These are phyloP conservation scores for Acanthamoeba quina DNA, from an alignment of 208 protist species.

Conservation along the genomic window DNA sequence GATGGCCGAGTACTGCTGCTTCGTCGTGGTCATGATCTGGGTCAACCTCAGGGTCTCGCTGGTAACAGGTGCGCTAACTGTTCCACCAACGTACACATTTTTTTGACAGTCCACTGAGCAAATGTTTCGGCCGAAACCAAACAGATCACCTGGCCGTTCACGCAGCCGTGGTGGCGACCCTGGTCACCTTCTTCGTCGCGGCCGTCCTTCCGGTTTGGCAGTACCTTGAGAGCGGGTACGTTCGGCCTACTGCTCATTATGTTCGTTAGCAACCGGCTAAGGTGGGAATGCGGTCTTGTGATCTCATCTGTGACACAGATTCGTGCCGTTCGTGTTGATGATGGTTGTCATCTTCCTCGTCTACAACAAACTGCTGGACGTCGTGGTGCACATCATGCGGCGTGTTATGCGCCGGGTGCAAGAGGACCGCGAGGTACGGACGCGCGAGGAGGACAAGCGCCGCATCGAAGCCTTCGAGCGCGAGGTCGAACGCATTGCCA, in stretches of 20 bases:
- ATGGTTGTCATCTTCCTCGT: constrained; percentile 71
- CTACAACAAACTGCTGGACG: constrained; percentile 27
- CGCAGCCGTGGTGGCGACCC: background rate
- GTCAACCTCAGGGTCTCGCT: constrained; percentile 70
- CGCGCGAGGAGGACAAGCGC: constrained; percentile 2
- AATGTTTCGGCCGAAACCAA: background rate
- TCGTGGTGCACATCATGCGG: background rate
- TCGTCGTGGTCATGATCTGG: constrained; percentile 75
- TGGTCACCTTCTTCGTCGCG: constrained; percentile 43
- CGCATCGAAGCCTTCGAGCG: background rate
- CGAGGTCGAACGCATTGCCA: background rate
- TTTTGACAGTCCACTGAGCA: background rate
- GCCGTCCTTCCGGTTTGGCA: constrained; percentile 39
- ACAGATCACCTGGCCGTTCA: constrained; percentile 54
- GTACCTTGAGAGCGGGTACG: constrained; percentile 42
- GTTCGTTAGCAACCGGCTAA: background rate
- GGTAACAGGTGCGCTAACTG: background rate
- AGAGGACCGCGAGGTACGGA: background rate
- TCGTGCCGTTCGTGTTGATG: constrained; percentile 53
- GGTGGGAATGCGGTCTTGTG: background rate
- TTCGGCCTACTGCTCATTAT: no score
- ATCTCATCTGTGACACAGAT: background rate
- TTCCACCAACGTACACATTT: background rate
- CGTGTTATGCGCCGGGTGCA: background rate
- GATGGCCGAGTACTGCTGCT: constrained; percentile 67